Percentiles rank a stretch among this genome's conserved stretches.
These are phyloP conservation scores for Cajanus cajan DNA, from an alignment of 306 rosid genomes.

Conservation along the genomic window DNA sequence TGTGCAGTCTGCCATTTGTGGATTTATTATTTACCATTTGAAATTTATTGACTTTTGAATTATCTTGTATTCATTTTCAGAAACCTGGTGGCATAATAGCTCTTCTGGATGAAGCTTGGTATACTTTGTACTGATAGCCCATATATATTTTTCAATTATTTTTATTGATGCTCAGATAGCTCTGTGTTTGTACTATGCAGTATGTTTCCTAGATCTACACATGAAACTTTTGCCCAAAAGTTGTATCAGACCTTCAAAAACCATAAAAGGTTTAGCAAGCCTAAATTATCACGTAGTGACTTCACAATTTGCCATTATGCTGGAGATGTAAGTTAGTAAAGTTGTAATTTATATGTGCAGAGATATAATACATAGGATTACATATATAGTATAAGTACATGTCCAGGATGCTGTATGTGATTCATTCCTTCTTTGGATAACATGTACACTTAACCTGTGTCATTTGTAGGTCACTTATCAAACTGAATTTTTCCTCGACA, in stretches of 20 bases:
- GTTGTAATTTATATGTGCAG: not conserved
- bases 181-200: slow-evolving; percentile 51
- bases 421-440: not conserved
- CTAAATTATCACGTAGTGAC: slow-evolving; percentile 70
- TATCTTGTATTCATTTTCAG: slow-evolving; percentile 43
- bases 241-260: slow-evolving; percentile 81
- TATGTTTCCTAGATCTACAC: slow-evolving; percentile 90
- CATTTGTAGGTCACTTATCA: slow-evolving; percentile 79
- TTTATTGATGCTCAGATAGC: not conserved
- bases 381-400: slow-evolving; percentile 9
- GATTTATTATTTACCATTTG: not conserved
- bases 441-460: slow-evolving; percentile 24
- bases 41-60: slow-evolving; percentile 4
- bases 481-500: slow-evolving; percentile 84
- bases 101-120: slow-evolving; percentile 93
- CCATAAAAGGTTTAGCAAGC: slow-evolving; percentile 76
- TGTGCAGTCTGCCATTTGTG: slow-evolving; percentile 2
- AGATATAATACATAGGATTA: slow-evolving; percentile 1
- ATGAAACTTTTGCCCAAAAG: slow-evolving; percentile 86
- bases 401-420: not conserved
- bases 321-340: slow-evolving; percentile 69
- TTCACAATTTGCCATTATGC: slow-evolving; percentile 91
- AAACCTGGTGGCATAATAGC: slow-evolving; percentile 95
- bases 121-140: not conserved
- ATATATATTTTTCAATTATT: not conserved